These are phyloP conservation scores for Xylaria sp. DNA, from an alignment of 2,329 filamentous ascomycete genomes.

Conservation along the genomic window DNA sequence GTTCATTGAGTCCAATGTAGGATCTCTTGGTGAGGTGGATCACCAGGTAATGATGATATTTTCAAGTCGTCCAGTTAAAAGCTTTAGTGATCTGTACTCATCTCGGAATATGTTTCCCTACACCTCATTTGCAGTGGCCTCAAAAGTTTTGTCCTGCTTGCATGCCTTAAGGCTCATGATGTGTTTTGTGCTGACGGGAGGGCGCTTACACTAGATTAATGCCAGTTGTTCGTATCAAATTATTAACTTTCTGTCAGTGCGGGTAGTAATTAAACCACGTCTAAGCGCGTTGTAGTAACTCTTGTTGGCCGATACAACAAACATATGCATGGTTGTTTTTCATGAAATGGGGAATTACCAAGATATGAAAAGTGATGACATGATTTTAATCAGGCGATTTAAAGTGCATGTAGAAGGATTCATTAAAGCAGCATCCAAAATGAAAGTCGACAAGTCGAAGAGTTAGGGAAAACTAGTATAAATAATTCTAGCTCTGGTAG, in stretches of 20 bases:
- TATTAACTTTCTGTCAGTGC: background rate
- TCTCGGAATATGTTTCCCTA: slow-evolving; percentile 26
- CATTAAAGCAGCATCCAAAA: background rate
- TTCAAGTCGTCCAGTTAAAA: slow-evolving; percentile 18
- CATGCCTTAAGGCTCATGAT: slow-evolving; percentile 27
- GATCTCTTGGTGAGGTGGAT: slow-evolving; percentile 26
- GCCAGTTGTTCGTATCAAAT: slow-evolving; percentile 14
- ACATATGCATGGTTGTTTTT: slow-evolving; percentile 14
- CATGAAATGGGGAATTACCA: background rate
- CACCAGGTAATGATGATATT: slow-evolving; percentile 12
- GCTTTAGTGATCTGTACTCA: slow-evolving; percentile 15
- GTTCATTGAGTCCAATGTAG: slow-evolving; percentile 11
- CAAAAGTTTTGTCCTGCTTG: background rate
- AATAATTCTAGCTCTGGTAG: background rate
- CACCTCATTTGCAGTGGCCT: slow-evolving; percentile 22
- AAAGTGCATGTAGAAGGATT: background rate
- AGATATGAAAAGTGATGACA: background rate
- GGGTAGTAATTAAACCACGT: slow-evolving; percentile 3
- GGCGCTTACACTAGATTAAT: slow-evolving; percentile 22
- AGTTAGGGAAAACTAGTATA: background rate
- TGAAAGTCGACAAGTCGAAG: background rate
- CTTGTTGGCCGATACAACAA: slow-evolving; percentile 8
- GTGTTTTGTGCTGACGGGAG: slow-evolving; percentile 8
- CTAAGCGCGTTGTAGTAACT: slow-evolving; percentile 8
- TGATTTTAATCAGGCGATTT: background rate